Evolutionary conservation across 228 moss, liverwort and hornwort species (phyloP), one percentile per base, ranked within the genome.

Genomic region (Sphagnum fallax): DNA sequence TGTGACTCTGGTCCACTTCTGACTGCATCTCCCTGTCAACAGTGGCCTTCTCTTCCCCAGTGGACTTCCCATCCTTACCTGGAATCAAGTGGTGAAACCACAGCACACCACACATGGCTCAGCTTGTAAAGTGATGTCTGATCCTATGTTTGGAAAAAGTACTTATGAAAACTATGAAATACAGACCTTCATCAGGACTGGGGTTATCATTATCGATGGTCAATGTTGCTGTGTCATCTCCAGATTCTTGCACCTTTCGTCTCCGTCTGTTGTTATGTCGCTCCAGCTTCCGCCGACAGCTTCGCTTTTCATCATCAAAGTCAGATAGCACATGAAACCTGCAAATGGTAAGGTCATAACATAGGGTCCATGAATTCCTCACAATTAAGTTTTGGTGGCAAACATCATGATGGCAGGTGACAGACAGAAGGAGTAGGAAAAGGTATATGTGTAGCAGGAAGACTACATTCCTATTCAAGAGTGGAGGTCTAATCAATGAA

Each of bases 261-360:
- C 93, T 90, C 64, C 97, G 87, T 74, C 97, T 83, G 69, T 93
- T 97, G 69, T 97, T 97, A 72, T 97, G 97, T 50, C 90, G 90
- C 77, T 91, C 85, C 77, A 97, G 72, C 75, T 97, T 97, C 67
- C 88, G 83, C 70, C 97, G 87, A 71, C 97, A 97, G 81, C 97
- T 93, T 73, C 93, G 83, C 75, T 97, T 97, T 51, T 87, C 97
- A 71, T 97, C 97, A 61, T 93, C 97, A 65, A 97, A 97, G 74
- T 97, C 97, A 51, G 89, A 85, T 62, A 93, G 72, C 52, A 82
- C 78, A 65, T 97, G 97, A 72, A 97, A 97, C 82, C 92, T 92
- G 90, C 47, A 61, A 58, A 58, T 67, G 66, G 16, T 68, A 75
- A 12, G 10, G 18, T 53, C 32, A 32, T 32, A 32, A 32, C 32